Conservation (phyloP, 2,329 filamentous ascomycete genomes). For the Phaeosphaeriaceae sp. region DNA sequence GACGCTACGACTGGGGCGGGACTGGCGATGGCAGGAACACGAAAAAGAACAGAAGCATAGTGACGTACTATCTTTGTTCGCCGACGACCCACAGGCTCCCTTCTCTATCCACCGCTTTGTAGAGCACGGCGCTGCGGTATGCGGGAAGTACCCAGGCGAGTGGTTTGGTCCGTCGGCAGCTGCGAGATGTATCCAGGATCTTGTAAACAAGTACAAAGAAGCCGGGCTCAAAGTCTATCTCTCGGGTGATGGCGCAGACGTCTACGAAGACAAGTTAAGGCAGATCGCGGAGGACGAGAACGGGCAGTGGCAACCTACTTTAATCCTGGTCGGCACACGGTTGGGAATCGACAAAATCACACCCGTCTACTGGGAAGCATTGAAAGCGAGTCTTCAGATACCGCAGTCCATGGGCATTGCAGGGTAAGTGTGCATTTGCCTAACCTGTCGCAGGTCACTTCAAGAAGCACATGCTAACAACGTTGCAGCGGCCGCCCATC, state of each 20-base stretch:
- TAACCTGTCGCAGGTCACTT: not conserved
- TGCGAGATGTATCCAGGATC: constrained; percentile 86
- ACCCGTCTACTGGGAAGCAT: constrained; percentile 91
- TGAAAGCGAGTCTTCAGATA: constrained; percentile 83
- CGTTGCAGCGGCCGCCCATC: constrained; percentile 79
- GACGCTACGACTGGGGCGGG: constrained; percentile 77
- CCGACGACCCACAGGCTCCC: constrained; percentile 82
- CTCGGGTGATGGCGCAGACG: constrained; percentile 86
- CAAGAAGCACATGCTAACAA: constrained; percentile 10
- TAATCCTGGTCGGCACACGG: constrained; percentile 87
- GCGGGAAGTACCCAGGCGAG: constrained; percentile 93
- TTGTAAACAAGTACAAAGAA: constrained; percentile 70
- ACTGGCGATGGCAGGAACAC: constrained; percentile 74
- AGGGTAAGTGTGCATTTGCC: constrained; percentile 64
- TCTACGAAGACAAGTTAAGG: constrained; percentile 90
- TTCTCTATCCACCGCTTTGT: constrained; percentile 98
- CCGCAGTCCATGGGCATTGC: constrained; percentile 95
- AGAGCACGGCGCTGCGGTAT: constrained; percentile 80
- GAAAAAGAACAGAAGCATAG: constrained; percentile 64
- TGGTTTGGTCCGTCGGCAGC: constrained; percentile 99
- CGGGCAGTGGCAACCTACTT: constrained; percentile 75
- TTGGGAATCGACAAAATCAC: constrained; percentile 95
- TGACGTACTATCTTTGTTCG: constrained; percentile 78
- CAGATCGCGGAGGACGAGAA: constrained; percentile 73
- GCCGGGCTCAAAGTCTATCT: constrained; percentile 80